Evolutionary conservation across 257 asterid species (phyloP).

Genomic region (Coffea canephora): DNA sequence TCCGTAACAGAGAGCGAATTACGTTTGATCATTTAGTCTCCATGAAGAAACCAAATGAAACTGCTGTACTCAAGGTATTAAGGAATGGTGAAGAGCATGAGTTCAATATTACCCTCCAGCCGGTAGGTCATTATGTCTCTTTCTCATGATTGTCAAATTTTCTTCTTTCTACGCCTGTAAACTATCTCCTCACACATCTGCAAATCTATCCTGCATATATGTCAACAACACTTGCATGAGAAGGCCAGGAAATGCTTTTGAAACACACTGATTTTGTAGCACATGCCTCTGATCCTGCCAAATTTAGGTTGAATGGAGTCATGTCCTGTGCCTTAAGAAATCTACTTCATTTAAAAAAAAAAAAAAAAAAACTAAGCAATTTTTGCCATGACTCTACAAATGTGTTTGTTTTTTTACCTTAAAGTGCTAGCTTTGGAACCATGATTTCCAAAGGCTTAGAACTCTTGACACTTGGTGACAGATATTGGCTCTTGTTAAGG

Average conservation of each 20-base stretch:
- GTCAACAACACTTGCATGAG: neutral
- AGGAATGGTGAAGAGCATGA: slow-evolving; percentile 77
- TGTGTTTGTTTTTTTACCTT: neutral
- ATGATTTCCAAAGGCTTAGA: neutral
- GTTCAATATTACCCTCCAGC: slow-evolving; percentile 62
- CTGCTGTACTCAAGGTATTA: slow-evolving; percentile 66
- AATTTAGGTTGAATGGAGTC: neutral
- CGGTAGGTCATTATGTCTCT: slow-evolving; percentile 52
- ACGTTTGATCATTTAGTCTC: slow-evolving; percentile 94
- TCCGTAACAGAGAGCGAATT: slow-evolving; percentile 92
- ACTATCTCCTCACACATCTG: too few species aligned
- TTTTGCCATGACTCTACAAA: too few species aligned
- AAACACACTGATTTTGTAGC: neutral
- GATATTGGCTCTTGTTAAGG: neutral
- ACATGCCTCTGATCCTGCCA: neutral
- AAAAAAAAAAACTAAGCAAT: too few species aligned
- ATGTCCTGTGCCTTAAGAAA: neutral
- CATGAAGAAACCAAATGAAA: slow-evolving; percentile 95
- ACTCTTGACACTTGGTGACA: neutral
- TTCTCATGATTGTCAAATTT: neutral
- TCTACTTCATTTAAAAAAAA: neutral
- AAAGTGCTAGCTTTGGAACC: neutral
- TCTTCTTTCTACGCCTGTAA: too few species aligned
- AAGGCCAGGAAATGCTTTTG: neutral
- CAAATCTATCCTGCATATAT: neutral